These are phyloP conservation scores for Boletus rubescentipes DNA, from an alignment of 768 basidiomycete genomes.

Conservation along the genomic window DNA sequence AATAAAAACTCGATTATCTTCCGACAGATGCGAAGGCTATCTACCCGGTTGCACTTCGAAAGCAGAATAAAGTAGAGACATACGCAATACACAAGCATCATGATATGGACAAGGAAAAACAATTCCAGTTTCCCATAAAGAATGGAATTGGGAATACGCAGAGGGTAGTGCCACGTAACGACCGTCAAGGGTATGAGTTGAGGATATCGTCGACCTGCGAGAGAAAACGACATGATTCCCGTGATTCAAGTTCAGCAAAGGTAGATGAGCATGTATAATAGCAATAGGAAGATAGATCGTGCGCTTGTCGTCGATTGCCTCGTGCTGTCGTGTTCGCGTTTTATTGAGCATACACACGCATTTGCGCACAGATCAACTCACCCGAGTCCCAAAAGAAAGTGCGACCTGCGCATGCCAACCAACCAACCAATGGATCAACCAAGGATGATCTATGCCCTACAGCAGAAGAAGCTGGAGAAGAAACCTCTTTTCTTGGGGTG, in stretches of 20 bases:
- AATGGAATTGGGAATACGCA: slow-evolving; percentile 13
- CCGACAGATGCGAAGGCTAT: slow-evolving; percentile 9
- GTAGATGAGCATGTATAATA: slow-evolving; percentile 34
- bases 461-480: slow-evolving; percentile 67
- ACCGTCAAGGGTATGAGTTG: slow-evolving; percentile 31
- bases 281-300: slow-evolving; percentile 33
- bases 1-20: slow-evolving; percentile 28
- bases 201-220: slow-evolving; percentile 34
- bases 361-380: slow-evolving; percentile 5
- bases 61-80: slow-evolving; percentile 31
- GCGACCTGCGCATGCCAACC: slow-evolving; percentile 30
- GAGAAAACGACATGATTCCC: slow-evolving; percentile 28
- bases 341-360: not conserved
- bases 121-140: slow-evolving; percentile 11
- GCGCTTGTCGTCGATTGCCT: slow-evolving; percentile 32
- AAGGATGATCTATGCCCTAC: slow-evolving; percentile 49
- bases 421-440: slow-evolving; percentile 27
- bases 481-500: slow-evolving; percentile 61
- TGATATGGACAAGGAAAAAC: slow-evolving; percentile 29
- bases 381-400: slow-evolving; percentile 26
- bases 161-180: slow-evolving; percentile 24
- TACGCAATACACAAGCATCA: slow-evolving; percentile 30
- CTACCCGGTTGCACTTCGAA: slow-evolving; percentile 16
- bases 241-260: slow-evolving; percentile 29
- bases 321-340: slow-evolving; percentile 16